phyloP scores from a whole-genome alignment of 768 basidiomycete species.

The Suillus sp. region DNA sequence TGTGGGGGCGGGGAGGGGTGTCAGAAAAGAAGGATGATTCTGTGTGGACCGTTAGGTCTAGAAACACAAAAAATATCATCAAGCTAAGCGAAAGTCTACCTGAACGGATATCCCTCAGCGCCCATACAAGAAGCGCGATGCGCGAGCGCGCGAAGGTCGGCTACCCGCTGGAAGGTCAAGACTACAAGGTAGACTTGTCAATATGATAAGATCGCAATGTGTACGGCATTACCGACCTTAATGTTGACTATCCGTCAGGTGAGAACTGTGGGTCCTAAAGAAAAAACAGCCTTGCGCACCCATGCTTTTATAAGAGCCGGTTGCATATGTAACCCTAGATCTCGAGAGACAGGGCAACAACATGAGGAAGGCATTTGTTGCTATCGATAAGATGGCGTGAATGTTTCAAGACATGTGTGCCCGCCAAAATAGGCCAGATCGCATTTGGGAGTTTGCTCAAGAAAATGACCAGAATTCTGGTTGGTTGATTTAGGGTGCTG shows the following conservation, averaged over 20 bases:
- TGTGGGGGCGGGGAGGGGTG: conserved; percentile 64
- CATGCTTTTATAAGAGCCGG: conserved; percentile 35
- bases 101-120: conserved; percentile 58
- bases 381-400: conserved; percentile 35
- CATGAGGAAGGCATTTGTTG: conserved; percentile 21
- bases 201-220: conserved; percentile 15
- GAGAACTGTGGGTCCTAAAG: conserved; percentile 37
- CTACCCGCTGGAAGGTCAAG: conserved; percentile 44
- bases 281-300: conserved; percentile 19
- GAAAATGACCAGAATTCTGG: conserved; percentile 29
- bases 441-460: conserved; percentile 21
- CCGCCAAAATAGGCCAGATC: conserved; percentile 22
- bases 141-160: conserved; percentile 57
- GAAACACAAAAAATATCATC: neutral
- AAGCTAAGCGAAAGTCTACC: conserved; percentile 36
- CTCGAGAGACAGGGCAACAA: conserved; percentile 22
- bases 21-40: conserved; percentile 43
- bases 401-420: conserved; percentile 24
- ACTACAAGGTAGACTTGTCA: conserved; percentile 21
- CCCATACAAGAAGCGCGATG: conserved; percentile 75
- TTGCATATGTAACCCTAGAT: conserved; percentile 23
- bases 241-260: conserved; percentile 29
- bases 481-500: conserved; percentile 24
- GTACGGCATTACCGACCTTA: conserved; percentile 34
- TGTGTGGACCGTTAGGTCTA: conserved; percentile 7